A percentile compares a stretch with the other conserved stretches of the same genome.
phyloP scores from a whole-genome alignment of 306 rosid species.

The Sindora glabra region DNA sequence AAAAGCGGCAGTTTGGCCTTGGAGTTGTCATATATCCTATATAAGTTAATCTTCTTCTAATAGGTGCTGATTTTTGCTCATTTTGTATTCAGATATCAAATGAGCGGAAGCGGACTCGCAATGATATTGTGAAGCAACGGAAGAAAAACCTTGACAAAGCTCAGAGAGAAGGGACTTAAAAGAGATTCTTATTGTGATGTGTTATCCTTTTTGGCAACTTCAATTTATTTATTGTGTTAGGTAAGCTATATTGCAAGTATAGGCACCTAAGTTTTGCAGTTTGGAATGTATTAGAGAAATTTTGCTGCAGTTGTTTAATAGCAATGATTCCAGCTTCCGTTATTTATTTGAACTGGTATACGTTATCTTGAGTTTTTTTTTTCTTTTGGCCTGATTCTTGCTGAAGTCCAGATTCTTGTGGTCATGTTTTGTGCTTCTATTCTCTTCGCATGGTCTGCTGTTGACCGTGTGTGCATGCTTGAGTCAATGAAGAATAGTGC shows the following conservation, averaged over 20 bases:
- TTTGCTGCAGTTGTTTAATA: too few species aligned
- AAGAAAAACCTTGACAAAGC: constrained; percentile 56
- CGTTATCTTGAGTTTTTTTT: too few species aligned
- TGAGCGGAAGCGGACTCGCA: constrained; percentile 39
- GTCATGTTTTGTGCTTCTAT: too few species aligned
- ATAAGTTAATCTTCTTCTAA: background rate
- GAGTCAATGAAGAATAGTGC: too few species aligned
- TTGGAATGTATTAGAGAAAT: background rate
- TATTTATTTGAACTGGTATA: too few species aligned
- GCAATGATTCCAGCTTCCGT: too few species aligned
- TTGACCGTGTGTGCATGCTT: too few species aligned
- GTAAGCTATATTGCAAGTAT: background rate
- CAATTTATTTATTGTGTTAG: background rate
- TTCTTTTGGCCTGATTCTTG: too few species aligned
- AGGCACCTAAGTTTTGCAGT: background rate
- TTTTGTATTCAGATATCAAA: constrained; percentile 44
- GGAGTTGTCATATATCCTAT: background rate
- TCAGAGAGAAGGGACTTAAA: constrained; percentile 20
- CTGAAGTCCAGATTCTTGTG: too few species aligned
- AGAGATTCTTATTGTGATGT: background rate
- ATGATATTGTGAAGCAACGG: constrained; percentile 42
- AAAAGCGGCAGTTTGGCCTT: background rate
- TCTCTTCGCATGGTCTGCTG: too few species aligned
- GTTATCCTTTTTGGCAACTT: background rate
- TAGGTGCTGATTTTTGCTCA: background rate